phyloP scores from a whole-genome alignment of 257 asterid genomes.

The Osmanthus fragrans region DNA sequence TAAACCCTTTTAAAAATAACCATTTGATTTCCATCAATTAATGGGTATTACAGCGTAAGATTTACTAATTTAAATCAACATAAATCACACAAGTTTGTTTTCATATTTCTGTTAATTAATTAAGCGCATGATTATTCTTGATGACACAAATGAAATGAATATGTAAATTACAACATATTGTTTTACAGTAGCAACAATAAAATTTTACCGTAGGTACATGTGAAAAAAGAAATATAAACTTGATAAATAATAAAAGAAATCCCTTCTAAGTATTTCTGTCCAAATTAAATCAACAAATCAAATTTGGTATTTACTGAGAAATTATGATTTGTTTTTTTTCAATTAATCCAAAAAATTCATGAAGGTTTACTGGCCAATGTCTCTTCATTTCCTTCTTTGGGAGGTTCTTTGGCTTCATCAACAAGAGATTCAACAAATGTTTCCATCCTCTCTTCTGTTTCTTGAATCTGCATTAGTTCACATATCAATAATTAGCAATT shows the following conservation, averaged over 20 bases:
- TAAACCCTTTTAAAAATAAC: no score
- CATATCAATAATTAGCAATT: not conserved
- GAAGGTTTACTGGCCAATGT: not conserved
- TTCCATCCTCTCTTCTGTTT: constrained; percentile 40
- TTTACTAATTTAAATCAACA: no score
- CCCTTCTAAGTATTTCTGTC: no score
- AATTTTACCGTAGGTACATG: not conserved
- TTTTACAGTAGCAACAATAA: not conserved
- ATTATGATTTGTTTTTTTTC: not conserved
- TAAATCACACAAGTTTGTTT: no score
- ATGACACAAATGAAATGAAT: no score
- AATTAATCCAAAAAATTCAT: not conserved
- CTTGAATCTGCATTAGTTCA: constrained; percentile 41
- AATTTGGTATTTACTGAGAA: not conserved
- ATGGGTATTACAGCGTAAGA: no score
- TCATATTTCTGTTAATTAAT: no score
- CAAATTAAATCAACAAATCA: not conserved
- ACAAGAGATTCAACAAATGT: constrained; percentile 30
- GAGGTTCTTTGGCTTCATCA: constrained; percentile 19
- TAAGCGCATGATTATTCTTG: no score
- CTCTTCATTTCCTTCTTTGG: constrained; percentile 5
- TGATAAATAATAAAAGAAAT: not conserved
- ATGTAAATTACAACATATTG: not conserved
- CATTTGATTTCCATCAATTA: no score
- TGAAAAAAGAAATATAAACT: not conserved